Conservation (phyloP, 139 green algal species). For the Tetradesmus lagerheimii region DNA sequence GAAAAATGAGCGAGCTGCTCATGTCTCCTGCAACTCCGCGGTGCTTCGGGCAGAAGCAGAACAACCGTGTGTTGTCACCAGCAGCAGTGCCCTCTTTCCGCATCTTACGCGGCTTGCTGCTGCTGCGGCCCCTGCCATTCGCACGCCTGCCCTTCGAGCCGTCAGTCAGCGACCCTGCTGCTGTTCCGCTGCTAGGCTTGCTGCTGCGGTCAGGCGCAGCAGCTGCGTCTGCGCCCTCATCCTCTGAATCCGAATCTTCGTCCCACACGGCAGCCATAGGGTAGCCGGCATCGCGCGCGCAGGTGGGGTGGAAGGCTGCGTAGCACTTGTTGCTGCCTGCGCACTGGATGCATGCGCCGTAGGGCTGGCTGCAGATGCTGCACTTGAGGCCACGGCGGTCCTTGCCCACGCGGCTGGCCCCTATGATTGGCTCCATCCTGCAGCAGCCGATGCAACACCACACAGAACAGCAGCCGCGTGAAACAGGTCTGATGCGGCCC, state of each 20-base stretch:
- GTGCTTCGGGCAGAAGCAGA: slow-evolving; percentile 76
- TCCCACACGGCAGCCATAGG: slow-evolving; percentile 49
- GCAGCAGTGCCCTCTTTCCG: slow-evolving; percentile 37
- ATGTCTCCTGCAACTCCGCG: neutral
- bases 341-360: slow-evolving; percentile 87
- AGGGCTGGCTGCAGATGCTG: slow-evolving; percentile 74
- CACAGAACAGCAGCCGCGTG: no score
- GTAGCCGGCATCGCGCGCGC: slow-evolving; percentile 67
- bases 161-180: neutral
- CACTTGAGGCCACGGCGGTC: slow-evolving; percentile 66
- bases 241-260: slow-evolving; percentile 43
- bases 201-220: neutral
- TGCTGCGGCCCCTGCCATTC: neutral
- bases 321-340: slow-evolving; percentile 68
- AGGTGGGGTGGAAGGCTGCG: slow-evolving; percentile 84
- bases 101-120: neutral
- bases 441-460: neutral
- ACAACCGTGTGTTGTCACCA: slow-evolving; percentile 54
- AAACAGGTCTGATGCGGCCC: no score
- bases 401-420: slow-evolving; percentile 23
- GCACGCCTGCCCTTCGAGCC: neutral
- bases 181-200: neutral
- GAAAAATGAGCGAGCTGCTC: neutral
- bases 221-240: slow-evolving; percentile 24
- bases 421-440: slow-evolving; percentile 51